Percentiles rank a stretch among this genome's conserved stretches.
These are phyloP conservation scores for Paratinospora sagittata DNA, from an alignment of 164 flowering plant genomes.

Conservation along the genomic window DNA sequence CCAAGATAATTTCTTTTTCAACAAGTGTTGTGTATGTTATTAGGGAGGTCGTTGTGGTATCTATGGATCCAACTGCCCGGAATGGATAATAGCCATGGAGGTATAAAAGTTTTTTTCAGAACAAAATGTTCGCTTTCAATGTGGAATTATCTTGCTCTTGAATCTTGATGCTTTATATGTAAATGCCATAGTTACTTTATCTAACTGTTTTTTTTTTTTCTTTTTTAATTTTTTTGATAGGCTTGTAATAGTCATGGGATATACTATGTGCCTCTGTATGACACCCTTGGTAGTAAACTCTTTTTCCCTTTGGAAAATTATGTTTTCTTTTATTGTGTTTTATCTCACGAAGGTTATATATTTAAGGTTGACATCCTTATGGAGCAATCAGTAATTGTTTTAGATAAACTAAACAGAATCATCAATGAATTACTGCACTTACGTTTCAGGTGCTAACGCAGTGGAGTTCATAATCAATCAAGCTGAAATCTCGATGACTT, in stretches of 20 bases:
- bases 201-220: conserved; percentile 6
- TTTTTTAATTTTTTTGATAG: too few species aligned
- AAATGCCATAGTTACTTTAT: background rate
- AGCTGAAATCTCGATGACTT: conserved; percentile 80
- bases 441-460: conserved; percentile 74
- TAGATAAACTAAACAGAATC: background rate
- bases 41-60: conserved; percentile 91
- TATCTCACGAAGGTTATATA: background rate
- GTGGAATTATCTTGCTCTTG: background rate
- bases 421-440: background rate
- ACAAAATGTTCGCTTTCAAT: background rate
- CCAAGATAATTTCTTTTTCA: background rate
- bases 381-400: background rate
- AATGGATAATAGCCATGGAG: conserved; percentile 94
- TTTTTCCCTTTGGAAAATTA: background rate
- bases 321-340: background rate
- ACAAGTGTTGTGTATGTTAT: conserved; percentile 3
- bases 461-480: conserved; percentile 92
- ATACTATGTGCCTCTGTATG: conserved; percentile 84
- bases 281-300: conserved; percentile 64
- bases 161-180: too few species aligned
- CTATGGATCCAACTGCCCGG: conserved; percentile 82
- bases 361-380: background rate
- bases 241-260: conserved; percentile 85
- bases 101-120: conserved; percentile 26